Evolutionary conservation across 2,329 filamentous ascomycete species (phyloP), one percentile per base, ranked within the genome.

Genomic region (Zymoseptoria brevis): DNA sequence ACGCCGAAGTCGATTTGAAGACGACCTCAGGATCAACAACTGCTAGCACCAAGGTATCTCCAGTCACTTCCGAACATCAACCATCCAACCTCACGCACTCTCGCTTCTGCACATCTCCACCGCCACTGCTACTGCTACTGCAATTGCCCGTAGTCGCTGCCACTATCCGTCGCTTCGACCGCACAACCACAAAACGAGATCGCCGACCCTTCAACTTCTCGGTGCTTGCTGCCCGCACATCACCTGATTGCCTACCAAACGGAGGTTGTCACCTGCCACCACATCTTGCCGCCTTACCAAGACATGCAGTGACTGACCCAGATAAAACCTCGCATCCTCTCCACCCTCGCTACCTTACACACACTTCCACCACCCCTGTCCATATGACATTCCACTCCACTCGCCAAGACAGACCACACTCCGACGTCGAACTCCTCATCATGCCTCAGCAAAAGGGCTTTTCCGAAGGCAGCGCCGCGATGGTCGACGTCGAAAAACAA

Each of bases 381-480:
- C 58, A 57, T 49, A 65, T 65, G 62, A 50, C 57, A 53, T 58
- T 60, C 41, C 50, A 59, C 1, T 64, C 64, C 22, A 64, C 58
- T 50, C 49, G 60, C 24, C 35, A 45, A 16, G 13, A 45, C 35
- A 16, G 35, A 45, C 16, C 35, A 45, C 35, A 4, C 51, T 62
- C 60, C 41, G 64, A 64, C 54, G 60, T 66, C 53, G 64, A 66
- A 57, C 59, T 66, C 59, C 57, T 64, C 51, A 60, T 66, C 54
- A 64, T 62, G 62, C 50, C 55, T 19, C 35, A 26, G 13, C 21
- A 35, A 21, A 56, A 50, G 16, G 53, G 11, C 29, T 24, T 8
- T 4, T 30, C 26, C 29, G 56, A 26, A 30, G 55, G 55, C 55
- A 52, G 59, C 8, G 41, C 57, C 48, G 54, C 52, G 16, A 53